Conservation (phyloP, 2,329 filamentous ascomycete species). For the Trichoderma koningiopsis region DNA sequence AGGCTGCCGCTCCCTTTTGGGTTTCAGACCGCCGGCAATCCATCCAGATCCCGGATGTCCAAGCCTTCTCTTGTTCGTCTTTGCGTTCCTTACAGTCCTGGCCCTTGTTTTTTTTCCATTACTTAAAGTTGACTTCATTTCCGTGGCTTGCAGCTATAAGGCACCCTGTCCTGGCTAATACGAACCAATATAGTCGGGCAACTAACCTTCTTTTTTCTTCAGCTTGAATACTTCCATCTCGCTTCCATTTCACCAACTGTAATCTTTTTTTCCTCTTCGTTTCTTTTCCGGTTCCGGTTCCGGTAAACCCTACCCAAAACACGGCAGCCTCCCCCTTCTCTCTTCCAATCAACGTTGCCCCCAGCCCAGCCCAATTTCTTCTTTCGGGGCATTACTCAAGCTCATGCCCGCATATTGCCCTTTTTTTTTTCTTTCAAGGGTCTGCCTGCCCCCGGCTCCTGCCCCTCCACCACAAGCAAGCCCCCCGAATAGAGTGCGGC, state of each 20-base stretch:
- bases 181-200: not conserved
- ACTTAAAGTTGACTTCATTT: not conserved
- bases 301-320: not conserved
- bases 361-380: not conserved
- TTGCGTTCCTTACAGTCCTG: not conserved
- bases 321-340: not conserved
- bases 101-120: not conserved
- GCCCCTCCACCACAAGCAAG: not conserved
- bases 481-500: not conserved
- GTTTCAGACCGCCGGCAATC: constrained; percentile 10
- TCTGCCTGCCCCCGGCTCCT: not conserved
- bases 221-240: not conserved
- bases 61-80: not conserved
- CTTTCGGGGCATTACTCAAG: constrained; percentile 6
- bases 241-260: not conserved
- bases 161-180: not conserved
- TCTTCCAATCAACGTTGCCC: not conserved
- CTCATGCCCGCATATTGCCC: not conserved
- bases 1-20: not conserved
- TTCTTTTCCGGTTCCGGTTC: not conserved
- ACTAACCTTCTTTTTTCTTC: not conserved
- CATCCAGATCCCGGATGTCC: not conserved
- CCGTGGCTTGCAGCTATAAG: not conserved
- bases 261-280: not conserved
- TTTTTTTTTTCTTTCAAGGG: not conserved